Conservation (phyloP, 1,284 basidiomycete genomes). For the Ganoderma sinense region DNA sequence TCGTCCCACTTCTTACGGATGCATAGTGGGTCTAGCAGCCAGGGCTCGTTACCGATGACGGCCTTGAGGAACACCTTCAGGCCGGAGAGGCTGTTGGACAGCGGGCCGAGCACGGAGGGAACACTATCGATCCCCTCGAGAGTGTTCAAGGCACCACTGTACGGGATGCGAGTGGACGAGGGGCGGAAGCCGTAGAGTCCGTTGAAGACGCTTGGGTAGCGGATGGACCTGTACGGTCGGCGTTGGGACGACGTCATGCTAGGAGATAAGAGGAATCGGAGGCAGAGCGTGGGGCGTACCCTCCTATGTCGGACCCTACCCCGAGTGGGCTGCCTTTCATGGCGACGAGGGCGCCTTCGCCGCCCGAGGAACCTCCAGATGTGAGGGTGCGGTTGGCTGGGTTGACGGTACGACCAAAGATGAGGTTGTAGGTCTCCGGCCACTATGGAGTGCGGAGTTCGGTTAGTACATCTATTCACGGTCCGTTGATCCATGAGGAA, state of each 20-base stretch:
- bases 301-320: slow-evolving; percentile 78
- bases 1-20: slow-evolving; percentile 35
- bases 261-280: slow-evolving; percentile 37
- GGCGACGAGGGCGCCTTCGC: slow-evolving; percentile 64
- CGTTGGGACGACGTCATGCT: slow-evolving; percentile 50
- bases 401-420: slow-evolving; percentile 59
- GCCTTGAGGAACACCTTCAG: slow-evolving; percentile 33
- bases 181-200: slow-evolving; percentile 89
- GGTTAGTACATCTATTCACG: no score
- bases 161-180: slow-evolving; percentile 30
- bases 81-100: slow-evolving; percentile 31
- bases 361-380: slow-evolving; percentile 62
- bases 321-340: slow-evolving; percentile 72
- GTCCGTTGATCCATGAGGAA: not conserved
- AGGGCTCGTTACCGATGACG: slow-evolving; percentile 28
- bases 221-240: slow-evolving; percentile 54
- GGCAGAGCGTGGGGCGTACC: slow-evolving; percentile 43
- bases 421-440: slow-evolving; percentile 48
- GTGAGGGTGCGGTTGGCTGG: slow-evolving; percentile 59
- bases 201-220: slow-evolving; percentile 83
- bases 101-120: slow-evolving; percentile 29
- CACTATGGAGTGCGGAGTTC: slow-evolving; percentile 36
- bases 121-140: slow-evolving; percentile 33
- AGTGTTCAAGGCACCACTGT: slow-evolving; percentile 31
- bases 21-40: slow-evolving; percentile 32